Conservation (phyloP, 768 basidiomycete species). For the Tulasnella sp. region DNA sequence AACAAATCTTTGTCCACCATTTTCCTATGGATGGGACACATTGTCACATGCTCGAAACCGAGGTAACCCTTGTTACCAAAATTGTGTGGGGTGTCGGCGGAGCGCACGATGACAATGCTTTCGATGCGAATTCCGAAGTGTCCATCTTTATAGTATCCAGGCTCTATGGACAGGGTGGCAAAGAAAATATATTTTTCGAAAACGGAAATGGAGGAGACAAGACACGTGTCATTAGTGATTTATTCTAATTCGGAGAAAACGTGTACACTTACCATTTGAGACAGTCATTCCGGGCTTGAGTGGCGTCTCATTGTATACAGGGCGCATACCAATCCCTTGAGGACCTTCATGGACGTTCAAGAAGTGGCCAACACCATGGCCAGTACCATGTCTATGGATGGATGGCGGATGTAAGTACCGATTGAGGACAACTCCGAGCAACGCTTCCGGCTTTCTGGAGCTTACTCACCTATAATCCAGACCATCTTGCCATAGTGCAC, state of each 20-base stretch:
- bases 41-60: slow-evolving; percentile 72
- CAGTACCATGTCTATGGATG: slow-evolving; percentile 64
- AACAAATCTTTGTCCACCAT: slow-evolving; percentile 56
- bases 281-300: slow-evolving; percentile 81
- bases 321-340: slow-evolving; percentile 28
- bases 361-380: slow-evolving; percentile 90
- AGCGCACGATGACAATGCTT: slow-evolving; percentile 66
- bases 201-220: neutral
- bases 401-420: slow-evolving; percentile 11
- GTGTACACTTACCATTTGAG: slow-evolving; percentile 46
- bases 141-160: slow-evolving; percentile 87
- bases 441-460: too few relatives aligned
- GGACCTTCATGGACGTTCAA: slow-evolving; percentile 89
- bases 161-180: slow-evolving; percentile 36
- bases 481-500: slow-evolving; percentile 74
- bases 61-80: slow-evolving; percentile 81
- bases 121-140: slow-evolving; percentile 88
- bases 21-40: slow-evolving; percentile 83
- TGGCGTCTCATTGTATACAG: slow-evolving; percentile 54
- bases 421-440: neutral
- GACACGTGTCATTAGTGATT: slow-evolving; percentile 4
- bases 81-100: slow-evolving; percentile 53
- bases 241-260: neutral
- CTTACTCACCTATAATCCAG: slow-evolving; percentile 42
- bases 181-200: neutral